Conservation (phyloP, 2,329 filamentous ascomycete genomes). For the Epichloe brachyelytri region DNA sequence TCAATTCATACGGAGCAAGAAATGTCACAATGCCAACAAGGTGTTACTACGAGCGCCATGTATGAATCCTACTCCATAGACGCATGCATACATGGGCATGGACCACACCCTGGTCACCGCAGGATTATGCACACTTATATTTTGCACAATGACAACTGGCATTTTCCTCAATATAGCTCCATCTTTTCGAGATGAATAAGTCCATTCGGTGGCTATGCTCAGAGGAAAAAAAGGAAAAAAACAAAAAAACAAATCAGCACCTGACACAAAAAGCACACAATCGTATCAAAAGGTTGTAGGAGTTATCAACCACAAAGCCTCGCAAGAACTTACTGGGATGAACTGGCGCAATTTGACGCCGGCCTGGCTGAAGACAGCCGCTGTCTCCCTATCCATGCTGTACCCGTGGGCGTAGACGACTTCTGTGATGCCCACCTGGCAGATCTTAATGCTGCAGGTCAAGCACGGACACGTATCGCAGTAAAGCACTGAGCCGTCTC, state of each 20-base stretch:
- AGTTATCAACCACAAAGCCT: background rate
- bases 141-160: background rate
- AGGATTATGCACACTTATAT: too few species aligned
- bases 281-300: too few species aligned
- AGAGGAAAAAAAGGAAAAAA: background rate
- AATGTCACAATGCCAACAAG: too few species aligned
- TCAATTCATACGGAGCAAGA: too few species aligned
- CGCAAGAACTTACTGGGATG: slow-evolving; percentile 50
- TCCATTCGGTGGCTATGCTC: slow-evolving; percentile 45
- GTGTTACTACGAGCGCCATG: too few species aligned
- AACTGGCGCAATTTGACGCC: slow-evolving; percentile 82
- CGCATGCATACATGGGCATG: too few species aligned
- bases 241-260: background rate
- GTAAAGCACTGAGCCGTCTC: slow-evolving; percentile 72
- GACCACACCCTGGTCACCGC: too few species aligned
- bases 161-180: slow-evolving; percentile 20
- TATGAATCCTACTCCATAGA: too few species aligned
- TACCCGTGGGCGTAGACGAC: slow-evolving; percentile 92
- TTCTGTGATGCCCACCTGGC: slow-evolving; percentile 88
- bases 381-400: slow-evolving; percentile 81
- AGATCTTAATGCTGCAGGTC: slow-evolving; percentile 97
- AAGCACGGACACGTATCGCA: slow-evolving; percentile 95
- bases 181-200: slow-evolving; percentile 48
- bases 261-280: background rate
- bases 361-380: slow-evolving; percentile 68